Base-by-base conservation (phyloP, 2,329 filamentous ascomycete genomes). In the Hypoxylon sp. region DNA sequence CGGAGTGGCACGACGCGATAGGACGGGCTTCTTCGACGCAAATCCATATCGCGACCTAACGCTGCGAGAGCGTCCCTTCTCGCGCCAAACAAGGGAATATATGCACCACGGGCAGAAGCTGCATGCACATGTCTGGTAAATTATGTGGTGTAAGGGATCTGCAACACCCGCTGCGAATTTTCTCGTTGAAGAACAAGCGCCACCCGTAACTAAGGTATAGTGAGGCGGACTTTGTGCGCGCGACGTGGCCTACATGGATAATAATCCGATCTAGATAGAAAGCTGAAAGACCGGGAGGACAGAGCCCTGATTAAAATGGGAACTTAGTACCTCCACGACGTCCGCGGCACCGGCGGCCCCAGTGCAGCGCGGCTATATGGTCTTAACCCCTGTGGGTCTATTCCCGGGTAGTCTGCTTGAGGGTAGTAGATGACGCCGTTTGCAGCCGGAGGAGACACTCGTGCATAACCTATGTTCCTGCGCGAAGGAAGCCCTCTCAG, bases 391-490 rank as follows among this genome's bases (percentile, higher is more conserved):
- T 67, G 66, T 17, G 59, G 35, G 54, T 63, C 66, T 53, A 68
- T 67, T 52, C 48, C 58, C 54, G 69, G 48, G 44, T 66, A 54
- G 24, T 68, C 65, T 47, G 33, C 47, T 39, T 60, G 62, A 35
- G 63, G 59, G 60, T 71, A 53, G 60, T 69, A 65, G 50, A 71
- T 69, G 63, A 71, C 69, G 69, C 66, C 66, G 66, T 67, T 59
- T 65, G 69, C 63, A 69, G 68, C 52, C 53, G 68, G 63, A 29
- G 19, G 46, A 46, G 39, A 53, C 58, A 58, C 54, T 60, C 63
- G 52, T 67, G 63, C 66, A 67, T 65, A 61, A 37, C 59, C 39
- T 52, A 35, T 68, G 56, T 52, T 63, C 63, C 61, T 55, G 54
- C 65, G 58, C 33, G 42, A 52, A 19, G 61, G 67, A 1, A 59